Percentiles rank a stretch among this genome's conserved stretches.
phyloP scores from a whole-genome alignment of 768 basidiomycete species.

The Xerocomus spinulosus region DNA sequence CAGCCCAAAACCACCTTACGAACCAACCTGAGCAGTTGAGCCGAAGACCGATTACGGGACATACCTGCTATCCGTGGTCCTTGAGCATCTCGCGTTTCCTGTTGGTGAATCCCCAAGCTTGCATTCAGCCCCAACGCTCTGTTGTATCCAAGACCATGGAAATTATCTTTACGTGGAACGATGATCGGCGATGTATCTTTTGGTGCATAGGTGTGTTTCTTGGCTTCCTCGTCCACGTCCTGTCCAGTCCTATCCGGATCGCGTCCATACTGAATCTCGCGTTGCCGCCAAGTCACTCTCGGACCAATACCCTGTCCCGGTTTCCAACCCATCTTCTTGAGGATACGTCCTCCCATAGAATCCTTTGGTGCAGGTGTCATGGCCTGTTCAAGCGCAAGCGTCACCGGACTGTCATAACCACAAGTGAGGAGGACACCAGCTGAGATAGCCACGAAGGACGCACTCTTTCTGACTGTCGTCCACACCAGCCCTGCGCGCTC shows the following conservation, averaged over 20 bases:
- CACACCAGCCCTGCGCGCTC: conserved; percentile 26
- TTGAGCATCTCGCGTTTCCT: conserved; percentile 16
- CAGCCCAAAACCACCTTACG: conserved; percentile 77
- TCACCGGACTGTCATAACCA: conserved; percentile 49
- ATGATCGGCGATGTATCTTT: conserved; percentile 65
- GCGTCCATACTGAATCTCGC: conserved; percentile 65
- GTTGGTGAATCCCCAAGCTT: conserved; percentile 40
- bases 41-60: conserved; percentile 4
- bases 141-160: conserved; percentile 79
- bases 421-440: neutral
- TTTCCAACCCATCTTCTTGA: conserved; percentile 96
- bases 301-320: conserved; percentile 92
- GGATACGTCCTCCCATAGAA: conserved; percentile 77
- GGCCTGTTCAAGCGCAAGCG: conserved; percentile 56
- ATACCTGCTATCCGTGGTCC: conserved; percentile 60
- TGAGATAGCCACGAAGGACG: neutral
- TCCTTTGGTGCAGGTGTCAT: conserved; percentile 73
- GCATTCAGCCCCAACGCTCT: conserved; percentile 61
- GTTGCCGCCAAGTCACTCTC: conserved; percentile 71
- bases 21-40: conserved; percentile 3
- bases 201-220: conserved; percentile 83
- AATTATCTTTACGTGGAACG: conserved; percentile 67
- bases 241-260: conserved; percentile 32
- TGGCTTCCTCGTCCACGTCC: conserved; percentile 75
- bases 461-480: conserved; percentile 42